Base-by-base conservation (phyloP, 768 basidiomycete species). In the Lactarius vividus region DNA sequence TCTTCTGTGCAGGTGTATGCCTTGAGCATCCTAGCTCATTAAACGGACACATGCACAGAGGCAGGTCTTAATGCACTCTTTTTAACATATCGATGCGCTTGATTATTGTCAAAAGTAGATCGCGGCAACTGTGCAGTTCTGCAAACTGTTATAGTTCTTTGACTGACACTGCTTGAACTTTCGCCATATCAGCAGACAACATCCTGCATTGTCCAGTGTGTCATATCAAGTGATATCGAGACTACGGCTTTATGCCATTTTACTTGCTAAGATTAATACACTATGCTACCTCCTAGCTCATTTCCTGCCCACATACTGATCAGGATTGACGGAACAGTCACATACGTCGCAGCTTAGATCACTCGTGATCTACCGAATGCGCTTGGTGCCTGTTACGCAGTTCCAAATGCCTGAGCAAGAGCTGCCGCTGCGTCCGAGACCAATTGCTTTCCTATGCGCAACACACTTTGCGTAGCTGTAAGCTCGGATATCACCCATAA, bases 351-450 rank as follows among this genome's bases (percentile, higher is more conserved):
- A 18, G 40, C 13, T 60, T 58, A 35, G 60, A 57, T 52, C 26
- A 26, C 31, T 18, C 39, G 28, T 28, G 28, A n/a, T 23, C 28
- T 54, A 18, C 39, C 26, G 20, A 28, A 52, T 28, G 35, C 39
- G 39, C 10, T 31, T n/a, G 42, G 58, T 49, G 57, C 46, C 35
- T 58, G 23, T 63, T n/a, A 56, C 9, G 44, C 37, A 31, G 54
- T 61, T 60, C 55, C 64, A 39, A 77, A 71, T 11, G 75, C 78
- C 64, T 74, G 75, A 53, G 64, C 70, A 71, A 79, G 66, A 8
- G 77, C 77, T 15, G 53, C 64, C 6, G 74, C 76, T n/a, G 79
- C 78, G 64, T 80, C 77, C 44, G 75, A 70, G 37, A 80, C 75
- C 28, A 80, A 69, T 59, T 77, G 74, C 35, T 72, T 75, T 26